A percentile compares a stretch with the other conserved stretches of the same genome.
Evolutionary conservation across 305 asterid genomes (phyloP).

Genomic region (Solanum hybrid): DNA sequence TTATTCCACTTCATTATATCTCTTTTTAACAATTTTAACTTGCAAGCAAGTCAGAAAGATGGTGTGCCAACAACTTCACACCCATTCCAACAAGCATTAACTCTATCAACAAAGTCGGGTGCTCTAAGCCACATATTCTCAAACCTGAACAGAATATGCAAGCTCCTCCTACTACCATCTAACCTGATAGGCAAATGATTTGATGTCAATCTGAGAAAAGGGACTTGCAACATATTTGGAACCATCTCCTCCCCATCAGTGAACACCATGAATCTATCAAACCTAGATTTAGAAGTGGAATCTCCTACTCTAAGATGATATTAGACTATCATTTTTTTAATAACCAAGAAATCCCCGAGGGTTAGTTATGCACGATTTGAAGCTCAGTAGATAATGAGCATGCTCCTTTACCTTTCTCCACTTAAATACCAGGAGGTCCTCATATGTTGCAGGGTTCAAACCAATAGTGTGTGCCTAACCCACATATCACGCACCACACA

Average conservation of each 20-base stretch:
- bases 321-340: background rate
- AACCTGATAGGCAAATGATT: background rate
- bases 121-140: background rate
- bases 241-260: background rate
- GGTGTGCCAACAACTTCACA: background rate
- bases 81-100: background rate
- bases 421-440: background rate
- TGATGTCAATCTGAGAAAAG: background rate
- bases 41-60: background rate
- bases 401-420: background rate
- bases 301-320: background rate
- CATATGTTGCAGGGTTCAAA: background rate
- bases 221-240: background rate
- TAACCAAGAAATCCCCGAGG: background rate
- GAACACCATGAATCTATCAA: background rate
- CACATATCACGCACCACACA: background rate
- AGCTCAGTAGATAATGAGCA: background rate
- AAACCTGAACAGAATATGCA: background rate
- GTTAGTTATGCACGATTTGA: background rate
- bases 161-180: background rate
- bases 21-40: background rate
- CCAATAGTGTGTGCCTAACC: background rate
- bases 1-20: background rate
- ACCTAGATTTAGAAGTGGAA: background rate
- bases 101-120: background rate